A percentile compares a stretch with the other conserved stretches of the same genome.
Conservation (phyloP, 805 yeast genomes). For the Candida easanensis region DNA sequence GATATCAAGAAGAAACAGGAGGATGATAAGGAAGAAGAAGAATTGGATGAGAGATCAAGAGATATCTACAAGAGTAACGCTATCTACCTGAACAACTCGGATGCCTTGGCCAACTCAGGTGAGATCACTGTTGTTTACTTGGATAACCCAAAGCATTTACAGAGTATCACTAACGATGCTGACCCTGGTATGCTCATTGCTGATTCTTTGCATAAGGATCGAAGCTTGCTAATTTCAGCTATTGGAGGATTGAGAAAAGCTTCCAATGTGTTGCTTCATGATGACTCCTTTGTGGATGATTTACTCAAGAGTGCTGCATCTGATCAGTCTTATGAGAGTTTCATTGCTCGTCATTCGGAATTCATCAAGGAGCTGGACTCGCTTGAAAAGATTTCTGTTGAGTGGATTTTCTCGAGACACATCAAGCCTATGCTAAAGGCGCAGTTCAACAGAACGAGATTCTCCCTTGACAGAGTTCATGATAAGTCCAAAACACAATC, state of each 20-base stretch:
- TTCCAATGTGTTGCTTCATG: conserved; percentile 27
- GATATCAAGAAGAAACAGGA: conserved; percentile 1
- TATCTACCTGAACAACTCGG: conserved; percentile 24
- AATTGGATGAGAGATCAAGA: conserved; percentile 1
- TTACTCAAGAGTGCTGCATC: conserved; percentile 12
- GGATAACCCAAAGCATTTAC: conserved; percentile 36
- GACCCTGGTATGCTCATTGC: conserved; percentile 38
- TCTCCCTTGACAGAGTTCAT: conserved; percentile 9
- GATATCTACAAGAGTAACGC: conserved; percentile 21
- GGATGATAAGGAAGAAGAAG: conserved; percentile 1
- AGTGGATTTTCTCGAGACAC: conserved; percentile 26
- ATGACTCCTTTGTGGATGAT: conserved; percentile 12
- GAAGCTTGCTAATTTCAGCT: conserved; percentile 36
- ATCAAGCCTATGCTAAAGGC: conserved; percentile 24
- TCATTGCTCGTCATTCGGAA: conserved; percentile 6
- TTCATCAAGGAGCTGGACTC: conserved; percentile 18
- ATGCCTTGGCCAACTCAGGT: conserved; percentile 12
- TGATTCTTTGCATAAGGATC: conserved; percentile 5
- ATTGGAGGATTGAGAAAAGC: conserved; percentile 42
- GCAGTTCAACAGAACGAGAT: conserved; percentile 20
- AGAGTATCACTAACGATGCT: conserved; percentile 31
- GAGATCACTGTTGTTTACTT: conserved; percentile 19
- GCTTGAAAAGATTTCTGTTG: conserved; percentile 27
- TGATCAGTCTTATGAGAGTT: conserved; percentile 15
- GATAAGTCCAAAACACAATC: conserved; percentile 13